phyloP scores from a whole-genome alignment of 805 yeast genomes.

The Teunomyces atbi region DNA sequence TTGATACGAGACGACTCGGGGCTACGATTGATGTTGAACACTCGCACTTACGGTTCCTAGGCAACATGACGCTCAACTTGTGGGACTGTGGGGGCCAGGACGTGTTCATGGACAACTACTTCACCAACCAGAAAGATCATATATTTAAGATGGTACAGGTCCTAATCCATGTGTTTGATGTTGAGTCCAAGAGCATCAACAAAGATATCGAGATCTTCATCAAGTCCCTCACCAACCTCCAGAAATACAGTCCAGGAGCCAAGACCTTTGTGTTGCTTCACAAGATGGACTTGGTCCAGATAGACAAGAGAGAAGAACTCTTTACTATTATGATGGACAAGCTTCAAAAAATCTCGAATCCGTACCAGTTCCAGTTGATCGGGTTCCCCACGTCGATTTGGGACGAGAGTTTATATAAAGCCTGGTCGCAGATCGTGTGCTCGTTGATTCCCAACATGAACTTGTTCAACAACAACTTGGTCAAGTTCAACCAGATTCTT shows the following conservation, averaged over 20 bases:
- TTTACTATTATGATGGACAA: conserved; percentile 83
- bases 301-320: conserved; percentile 79
- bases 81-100: conserved; percentile 99
- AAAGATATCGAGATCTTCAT: conserved; percentile 92
- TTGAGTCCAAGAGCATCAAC: conserved; percentile 84
- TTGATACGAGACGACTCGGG: conserved; percentile 91
- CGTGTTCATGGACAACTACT: conserved; percentile 91
- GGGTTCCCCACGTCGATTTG: conserved; percentile 96
- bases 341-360: conserved; percentile 69
- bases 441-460: conserved; percentile 91
- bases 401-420: conserved; percentile 94
- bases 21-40: conserved; percentile 99
- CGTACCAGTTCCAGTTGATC: conserved; percentile 59
- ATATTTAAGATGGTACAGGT: conserved; percentile 96
- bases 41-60: conserved; percentile 86
- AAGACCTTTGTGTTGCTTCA: conserved; percentile 89
- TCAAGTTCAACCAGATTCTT: conserved; percentile 67
- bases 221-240: conserved; percentile 75
- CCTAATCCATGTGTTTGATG: conserved; percentile 93
- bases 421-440: conserved; percentile 96
- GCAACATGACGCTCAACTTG: conserved; percentile 89
- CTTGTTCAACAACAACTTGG: conserved; percentile 69
- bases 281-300: conserved; percentile 93
- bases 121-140: conserved; percentile 84
- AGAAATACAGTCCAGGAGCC: conserved; percentile 84